phyloP scores from a whole-genome alignment of 768 basidiomycete species.

The Chalciporus piperatus region DNA sequence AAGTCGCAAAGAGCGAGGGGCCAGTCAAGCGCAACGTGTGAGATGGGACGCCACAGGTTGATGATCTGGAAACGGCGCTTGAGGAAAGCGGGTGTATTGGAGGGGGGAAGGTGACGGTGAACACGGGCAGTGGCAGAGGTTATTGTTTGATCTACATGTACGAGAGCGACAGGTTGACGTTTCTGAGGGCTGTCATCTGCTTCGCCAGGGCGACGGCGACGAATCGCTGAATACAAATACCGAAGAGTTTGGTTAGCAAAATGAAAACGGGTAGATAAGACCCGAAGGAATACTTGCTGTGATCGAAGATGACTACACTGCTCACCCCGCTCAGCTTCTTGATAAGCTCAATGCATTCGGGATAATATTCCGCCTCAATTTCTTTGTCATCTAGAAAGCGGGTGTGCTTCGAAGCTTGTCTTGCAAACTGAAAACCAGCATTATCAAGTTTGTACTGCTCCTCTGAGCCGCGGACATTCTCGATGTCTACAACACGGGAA shows the following conservation, averaged over 20 bases:
- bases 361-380: slow-evolving; percentile 38
- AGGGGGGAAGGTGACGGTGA: slow-evolving; percentile 39
- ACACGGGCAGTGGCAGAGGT: slow-evolving; percentile 41
- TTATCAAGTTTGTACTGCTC: slow-evolving; percentile 30
- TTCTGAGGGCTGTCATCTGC: slow-evolving; percentile 35
- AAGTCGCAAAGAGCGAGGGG: slow-evolving; percentile 50
- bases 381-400: slow-evolving; percentile 35
- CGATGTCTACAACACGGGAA: slow-evolving; percentile 16
- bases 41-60: slow-evolving; percentile 55
- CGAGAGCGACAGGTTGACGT: slow-evolving; percentile 41
- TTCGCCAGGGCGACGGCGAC: slow-evolving; percentile 39
- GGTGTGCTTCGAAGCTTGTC: slow-evolving; percentile 21
- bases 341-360: slow-evolving; percentile 36
- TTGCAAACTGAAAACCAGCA: slow-evolving; percentile 36
- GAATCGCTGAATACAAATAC: slow-evolving; percentile 34
- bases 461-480: slow-evolving; percentile 36
- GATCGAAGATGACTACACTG: slow-evolving; percentile 40
- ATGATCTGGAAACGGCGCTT: slow-evolving; percentile 50
- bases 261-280: background rate
- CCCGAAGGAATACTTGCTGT: slow-evolving; percentile 27
- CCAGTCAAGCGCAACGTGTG: slow-evolving; percentile 43
- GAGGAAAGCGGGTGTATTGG: slow-evolving; percentile 39
- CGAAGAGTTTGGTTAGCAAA: background rate
- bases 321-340: slow-evolving; percentile 40
- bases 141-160: slow-evolving; percentile 48